Percentiles rank a stretch among this genome's conserved stretches.
These are phyloP conservation scores for Phytophthora brassicae DNA, from an alignment of 352 stramenopile genomes.

Conservation along the genomic window DNA sequence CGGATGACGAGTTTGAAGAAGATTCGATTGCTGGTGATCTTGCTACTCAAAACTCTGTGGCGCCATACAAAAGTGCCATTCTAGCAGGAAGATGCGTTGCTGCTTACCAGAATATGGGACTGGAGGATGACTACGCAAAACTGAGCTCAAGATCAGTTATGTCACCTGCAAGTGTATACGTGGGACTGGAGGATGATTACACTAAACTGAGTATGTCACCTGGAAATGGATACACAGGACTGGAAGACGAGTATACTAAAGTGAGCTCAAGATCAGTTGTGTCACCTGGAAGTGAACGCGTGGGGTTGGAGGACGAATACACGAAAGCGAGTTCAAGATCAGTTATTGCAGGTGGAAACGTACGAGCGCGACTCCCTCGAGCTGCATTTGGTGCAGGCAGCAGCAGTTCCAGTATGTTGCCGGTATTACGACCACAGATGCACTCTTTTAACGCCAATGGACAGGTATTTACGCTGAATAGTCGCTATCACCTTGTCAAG, in stretches of 20 bases:
- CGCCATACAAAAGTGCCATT: slow-evolving; percentile 31
- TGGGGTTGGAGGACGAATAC: slow-evolving; percentile 28
- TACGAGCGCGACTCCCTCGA: slow-evolving; percentile 13
- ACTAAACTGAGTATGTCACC: slow-evolving; percentile 22
- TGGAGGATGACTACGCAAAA: slow-evolving; percentile 29
- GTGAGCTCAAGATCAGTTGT: slow-evolving; percentile 8
- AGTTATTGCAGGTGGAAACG: slow-evolving; percentile 8
- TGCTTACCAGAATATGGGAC: slow-evolving; percentile 14
- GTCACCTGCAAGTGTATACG: slow-evolving; percentile 6
- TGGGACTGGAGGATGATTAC: slow-evolving; percentile 21
- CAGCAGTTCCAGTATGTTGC: slow-evolving; percentile 27
- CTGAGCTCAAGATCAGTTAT: slow-evolving; percentile 8
- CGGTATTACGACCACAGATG: slow-evolving; percentile 39
- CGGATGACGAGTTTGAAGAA: slow-evolving; percentile 29
- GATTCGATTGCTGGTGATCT: slow-evolving; percentile 21
- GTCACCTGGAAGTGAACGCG: slow-evolving; percentile 9
- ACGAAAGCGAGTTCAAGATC: slow-evolving; percentile 20
- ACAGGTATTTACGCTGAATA: slow-evolving; percentile 86
- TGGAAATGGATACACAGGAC: no score
- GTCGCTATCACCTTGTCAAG: slow-evolving; percentile 89
- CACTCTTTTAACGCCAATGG: slow-evolving; percentile 80
- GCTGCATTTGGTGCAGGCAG: slow-evolving; percentile 27
- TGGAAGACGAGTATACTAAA: slow-evolving; percentile 29
- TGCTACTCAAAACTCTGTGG: slow-evolving; percentile 26
- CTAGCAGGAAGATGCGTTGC: slow-evolving; percentile 9